Conservation (phyloP, 78 protist genomes). For the Pigoraptor vietnamica region DNA sequence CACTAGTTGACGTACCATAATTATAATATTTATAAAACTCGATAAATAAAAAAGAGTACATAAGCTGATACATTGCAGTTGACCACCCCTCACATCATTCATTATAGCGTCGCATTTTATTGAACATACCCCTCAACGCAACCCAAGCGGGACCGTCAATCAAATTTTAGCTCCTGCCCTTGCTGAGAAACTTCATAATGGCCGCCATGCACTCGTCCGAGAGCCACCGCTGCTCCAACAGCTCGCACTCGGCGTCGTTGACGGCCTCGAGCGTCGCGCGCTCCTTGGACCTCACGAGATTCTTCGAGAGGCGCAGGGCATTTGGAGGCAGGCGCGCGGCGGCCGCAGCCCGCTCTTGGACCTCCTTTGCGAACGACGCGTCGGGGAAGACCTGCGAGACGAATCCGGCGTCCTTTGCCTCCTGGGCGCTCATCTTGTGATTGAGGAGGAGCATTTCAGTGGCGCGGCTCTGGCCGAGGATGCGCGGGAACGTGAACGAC, state of each 20-base stretch:
- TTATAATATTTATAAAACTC: too few species aligned
- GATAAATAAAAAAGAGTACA: too few species aligned
- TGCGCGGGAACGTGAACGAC: constrained; percentile 10
- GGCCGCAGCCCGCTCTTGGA: neutral
- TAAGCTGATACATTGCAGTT: too few species aligned
- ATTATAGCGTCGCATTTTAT: too few species aligned
- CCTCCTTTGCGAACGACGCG: neutral
- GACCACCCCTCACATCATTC: too few species aligned
- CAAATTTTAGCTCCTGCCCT: too few species aligned
- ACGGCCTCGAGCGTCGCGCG: neutral
- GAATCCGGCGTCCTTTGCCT: neutral
- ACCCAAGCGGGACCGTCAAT: too few species aligned
- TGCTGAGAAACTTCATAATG: neutral
- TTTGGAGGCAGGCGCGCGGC: neutral
- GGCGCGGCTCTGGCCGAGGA: neutral
- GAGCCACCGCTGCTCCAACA: neutral
- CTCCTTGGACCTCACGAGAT: neutral
- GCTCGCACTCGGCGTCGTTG: neutral
- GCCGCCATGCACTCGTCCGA: neutral
- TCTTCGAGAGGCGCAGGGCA: neutral
- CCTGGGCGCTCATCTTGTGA: neutral
- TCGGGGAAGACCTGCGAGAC: neutral
- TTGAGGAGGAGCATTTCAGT: neutral
- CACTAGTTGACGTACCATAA: too few species aligned
- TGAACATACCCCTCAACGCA: too few species aligned